Percentiles rank a stretch among this genome's conserved stretches.
Evolutionary conservation across 257 asterid genomes (phyloP).

Genomic region (Solanum medicagineum): DNA sequence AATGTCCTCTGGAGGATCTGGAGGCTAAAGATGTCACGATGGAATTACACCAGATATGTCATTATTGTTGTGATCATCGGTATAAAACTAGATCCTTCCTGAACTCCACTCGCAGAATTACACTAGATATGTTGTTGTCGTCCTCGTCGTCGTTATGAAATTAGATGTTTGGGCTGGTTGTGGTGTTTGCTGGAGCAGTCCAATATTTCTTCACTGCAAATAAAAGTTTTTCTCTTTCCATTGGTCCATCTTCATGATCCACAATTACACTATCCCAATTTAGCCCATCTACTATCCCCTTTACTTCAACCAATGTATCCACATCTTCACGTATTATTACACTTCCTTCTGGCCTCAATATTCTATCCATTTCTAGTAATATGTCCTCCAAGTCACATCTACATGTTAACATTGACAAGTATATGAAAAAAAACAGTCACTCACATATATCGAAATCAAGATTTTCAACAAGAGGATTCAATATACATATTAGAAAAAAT

Average conservation of each 20-base stretch:
- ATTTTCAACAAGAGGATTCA: not conserved
- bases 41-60: not conserved
- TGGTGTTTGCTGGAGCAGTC: slow-evolving; percentile 46
- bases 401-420: not conserved
- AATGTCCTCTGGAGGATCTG: too few species aligned
- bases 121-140: not conserved
- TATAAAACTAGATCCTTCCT: not conserved
- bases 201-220: slow-evolving; percentile 64
- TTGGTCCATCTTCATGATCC: slow-evolving; percentile 83
- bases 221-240: slow-evolving; percentile 58
- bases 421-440: not conserved
- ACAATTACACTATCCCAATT: slow-evolving; percentile 67
- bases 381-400: slow-evolving; percentile 80
- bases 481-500: not conserved
- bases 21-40: not conserved
- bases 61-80: too few species aligned
- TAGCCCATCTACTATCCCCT: slow-evolving; percentile 56
- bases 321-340: slow-evolving; percentile 68
- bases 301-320: slow-evolving; percentile 49
- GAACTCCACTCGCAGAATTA: not conserved
- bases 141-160: not conserved
- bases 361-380: slow-evolving; percentile 71
- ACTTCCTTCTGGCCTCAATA: slow-evolving; percentile 74
- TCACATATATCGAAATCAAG: not conserved
- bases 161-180: not conserved